Base-by-base conservation (phyloP, 2,329 filamentous ascomycete genomes). In the Pezizomycotina sp. region DNA sequence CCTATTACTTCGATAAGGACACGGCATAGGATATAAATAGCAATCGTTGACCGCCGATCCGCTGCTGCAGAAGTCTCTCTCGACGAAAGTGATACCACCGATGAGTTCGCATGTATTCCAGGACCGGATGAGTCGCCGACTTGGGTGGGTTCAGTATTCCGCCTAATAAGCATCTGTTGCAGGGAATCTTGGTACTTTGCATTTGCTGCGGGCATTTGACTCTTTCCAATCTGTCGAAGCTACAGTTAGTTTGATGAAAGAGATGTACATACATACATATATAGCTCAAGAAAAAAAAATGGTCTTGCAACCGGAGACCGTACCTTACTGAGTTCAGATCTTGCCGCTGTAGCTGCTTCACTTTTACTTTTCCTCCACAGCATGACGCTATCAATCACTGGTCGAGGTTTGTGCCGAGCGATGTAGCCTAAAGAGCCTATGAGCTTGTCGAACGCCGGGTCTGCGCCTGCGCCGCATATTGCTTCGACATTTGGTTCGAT, bases 321-420 rank as follows among this genome's bases (percentile, higher is more conserved):
- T 46, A 47, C 51, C 45, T 47, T 39, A 23, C 47, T 43, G 36
- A 47, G 41, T 34, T 53, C 50, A 30, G 62, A 60, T 34, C 62
- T 61, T 18, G 77, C 75, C 46, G 76, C 70, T 49, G 71, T 76
- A 18, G 84, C 83, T 14, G 77, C 74, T 57, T 95, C 86, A 47
- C 83, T 92, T 61, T 95, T 95, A 47, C 73, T 80, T 58, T 93
- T 95, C 37, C 89, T 74, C 89, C 89, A 98, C 20, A 92, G 69
- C 81, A 98, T 98, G 56, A 98, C 83, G 13, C 81, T 84, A 57
- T 98, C 89, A 52, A 98, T 93, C 33, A 98, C 61, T 4, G 83
- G 80, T 55, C 92, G 95, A 4, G 91, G 91, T 54, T 91, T 92
- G 48, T 84, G 78, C 41, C 82, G 79, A 34, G 86, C 82, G 52